Percentiles rank a stretch among this genome's conserved stretches.
Conservation (phyloP, 2,329 filamentous ascomycete genomes). For the Colletotrichum sp. region DNA sequence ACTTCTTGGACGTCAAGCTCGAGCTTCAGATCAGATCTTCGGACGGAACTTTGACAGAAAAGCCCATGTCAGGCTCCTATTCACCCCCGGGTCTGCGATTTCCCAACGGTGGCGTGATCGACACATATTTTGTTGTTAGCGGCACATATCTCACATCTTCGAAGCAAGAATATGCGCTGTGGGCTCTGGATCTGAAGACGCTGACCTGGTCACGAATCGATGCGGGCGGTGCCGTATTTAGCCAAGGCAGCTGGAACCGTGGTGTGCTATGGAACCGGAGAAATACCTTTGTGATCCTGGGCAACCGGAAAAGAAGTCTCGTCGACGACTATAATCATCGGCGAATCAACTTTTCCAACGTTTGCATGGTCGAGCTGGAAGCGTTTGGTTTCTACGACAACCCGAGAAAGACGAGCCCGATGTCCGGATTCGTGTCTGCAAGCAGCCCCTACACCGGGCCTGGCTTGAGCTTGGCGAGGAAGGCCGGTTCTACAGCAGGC, state of each 20-base stretch:
- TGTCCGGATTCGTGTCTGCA: constrained; percentile 84
- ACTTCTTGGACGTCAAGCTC: constrained; percentile 95
- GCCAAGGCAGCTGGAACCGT: constrained; percentile 96
- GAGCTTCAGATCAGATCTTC: constrained; percentile 88
- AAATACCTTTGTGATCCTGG: constrained; percentile 94
- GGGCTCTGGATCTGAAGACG: constrained; percentile 88
- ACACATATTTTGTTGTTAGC: constrained; percentile 95
- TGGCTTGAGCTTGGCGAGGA: constrained; percentile 61
- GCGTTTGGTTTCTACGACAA: constrained; percentile 98
- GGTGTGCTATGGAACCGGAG: constrained; percentile 91
- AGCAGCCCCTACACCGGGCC: constrained; percentile 71
- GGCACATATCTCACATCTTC: constrained; percentile 97
- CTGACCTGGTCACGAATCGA: constrained; percentile 96
- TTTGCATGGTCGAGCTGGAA: constrained; percentile 96
- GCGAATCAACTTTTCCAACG: constrained; percentile 94
- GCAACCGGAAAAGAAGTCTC: constrained; percentile 89
- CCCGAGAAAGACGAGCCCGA: constrained; percentile 76
- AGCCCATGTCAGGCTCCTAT: constrained; percentile 84
- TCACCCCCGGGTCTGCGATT: constrained; percentile 93
- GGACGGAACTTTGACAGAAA: constrained; percentile 85
- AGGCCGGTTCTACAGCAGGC: constrained; percentile 70
- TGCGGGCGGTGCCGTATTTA: constrained; percentile 91
- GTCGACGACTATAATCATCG: constrained; percentile 99
- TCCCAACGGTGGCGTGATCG: constrained; percentile 93
- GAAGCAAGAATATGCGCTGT: constrained; percentile 96